phyloP scores from a whole-genome alignment of 78 protist species.

The Ministeria vibrans region DNA sequence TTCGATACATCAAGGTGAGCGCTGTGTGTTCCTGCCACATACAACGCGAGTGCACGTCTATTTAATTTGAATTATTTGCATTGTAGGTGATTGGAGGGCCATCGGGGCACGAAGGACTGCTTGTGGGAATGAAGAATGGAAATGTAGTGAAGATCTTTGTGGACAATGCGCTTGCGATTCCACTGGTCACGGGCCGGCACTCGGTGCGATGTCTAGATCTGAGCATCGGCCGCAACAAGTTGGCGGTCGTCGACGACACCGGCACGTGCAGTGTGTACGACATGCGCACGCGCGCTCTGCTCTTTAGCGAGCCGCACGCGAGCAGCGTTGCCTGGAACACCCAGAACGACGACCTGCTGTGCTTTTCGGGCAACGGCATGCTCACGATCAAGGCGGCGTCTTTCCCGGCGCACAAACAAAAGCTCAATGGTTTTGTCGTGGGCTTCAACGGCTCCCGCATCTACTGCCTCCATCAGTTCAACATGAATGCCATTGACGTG shows the following conservation, averaged over 20 bases:
- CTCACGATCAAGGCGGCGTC: conserved; percentile 61
- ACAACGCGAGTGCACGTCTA: not conserved
- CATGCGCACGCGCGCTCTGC: conserved; percentile 30
- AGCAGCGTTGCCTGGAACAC: conserved; percentile 59
- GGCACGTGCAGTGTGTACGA: conserved; percentile 43
- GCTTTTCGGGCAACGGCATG: conserved; percentile 40
- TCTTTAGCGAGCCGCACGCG: conserved; percentile 48
- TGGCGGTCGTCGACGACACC: conserved; percentile 61
- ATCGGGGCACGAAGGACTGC: conserved; percentile 32
- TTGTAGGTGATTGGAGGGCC: conserved; percentile 2
- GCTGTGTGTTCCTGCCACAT: conserved; percentile 13
- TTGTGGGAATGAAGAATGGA: conserved; percentile 56
- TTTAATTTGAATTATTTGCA: not conserved
- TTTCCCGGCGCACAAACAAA: conserved; percentile 60
- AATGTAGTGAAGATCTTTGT: conserved; percentile 55
- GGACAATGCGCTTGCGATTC: conserved; percentile 64
- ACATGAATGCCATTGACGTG: conserved; percentile 62
- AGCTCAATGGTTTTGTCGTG: conserved; percentile 55
- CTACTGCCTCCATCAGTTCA: conserved; percentile 52
- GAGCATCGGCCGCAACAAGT: conserved; percentile 32
- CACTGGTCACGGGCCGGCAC: conserved; percentile 17
- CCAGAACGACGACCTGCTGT: conserved; percentile 54
- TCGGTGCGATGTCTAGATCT: conserved; percentile 68
- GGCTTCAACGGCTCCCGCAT: conserved; percentile 56
- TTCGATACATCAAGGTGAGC: conserved; percentile 71